Base-by-base conservation (phyloP, 2,329 filamentous ascomycete species). In the Penicillium sp. region DNA sequence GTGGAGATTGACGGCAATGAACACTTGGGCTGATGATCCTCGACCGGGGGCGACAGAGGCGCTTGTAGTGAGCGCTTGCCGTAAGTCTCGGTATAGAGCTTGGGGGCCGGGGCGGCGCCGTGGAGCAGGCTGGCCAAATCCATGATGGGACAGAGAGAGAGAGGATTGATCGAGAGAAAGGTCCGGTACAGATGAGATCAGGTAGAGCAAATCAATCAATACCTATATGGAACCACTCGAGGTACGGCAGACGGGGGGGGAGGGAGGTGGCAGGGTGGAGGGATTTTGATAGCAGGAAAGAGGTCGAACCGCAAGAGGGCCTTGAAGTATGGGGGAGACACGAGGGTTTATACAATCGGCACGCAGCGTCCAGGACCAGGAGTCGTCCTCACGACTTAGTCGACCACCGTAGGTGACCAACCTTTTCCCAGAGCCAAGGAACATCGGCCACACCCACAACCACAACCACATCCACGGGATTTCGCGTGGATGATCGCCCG, bases 1-100 rank as follows among this genome's bases (percentile, higher is more conserved):
- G 92, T 94, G 40, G 93, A 97, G 76, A 98, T 97, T 42, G 94
- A 97, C 22, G 94, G 94, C 60, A 98, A 82, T 54, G 93, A 96
- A 73, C 90, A 95, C 79, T 89, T 93, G 68, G 87, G 79, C 72
- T 78, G 79, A 71, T 78, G 79, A 71, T 78, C 75, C 52, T 78
- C 77, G n/a, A 74, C 75, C 19, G 77, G 77, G 14, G 77, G 76
- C 14, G 77, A 79, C 6, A 77, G 68, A 40, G 77, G 77, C 22
- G 73, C 64, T 57, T 74, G 73, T 45, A 68, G 63, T 16, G 71
- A 68, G 55, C 71, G 70, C 60, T 71, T 69, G 58, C 69, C 69
- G 35, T 70, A 70, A 19, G 68, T 69, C 28, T 71, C 61, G 25
- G 63, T 61, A 35, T 66, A 70, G 16, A 68, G 62, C 65, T 71